Conservation (phyloP, 495 filamentous ascomycete species). For the Hypoxylon intermedium region DNA sequence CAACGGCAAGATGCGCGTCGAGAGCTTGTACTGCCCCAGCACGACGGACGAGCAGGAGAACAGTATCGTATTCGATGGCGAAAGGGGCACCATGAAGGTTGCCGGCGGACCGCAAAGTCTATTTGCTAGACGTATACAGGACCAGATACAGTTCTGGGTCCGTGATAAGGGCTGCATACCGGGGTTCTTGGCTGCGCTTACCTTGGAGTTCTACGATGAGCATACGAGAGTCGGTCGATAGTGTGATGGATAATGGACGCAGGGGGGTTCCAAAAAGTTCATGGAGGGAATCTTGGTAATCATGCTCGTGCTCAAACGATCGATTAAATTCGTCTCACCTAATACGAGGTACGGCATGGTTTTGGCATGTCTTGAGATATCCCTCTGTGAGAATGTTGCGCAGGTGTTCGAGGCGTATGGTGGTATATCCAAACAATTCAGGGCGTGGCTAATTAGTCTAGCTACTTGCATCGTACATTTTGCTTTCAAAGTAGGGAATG, state of each 20-base stretch:
- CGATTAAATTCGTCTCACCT: no score
- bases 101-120: conserved; percentile 83
- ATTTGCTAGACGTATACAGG: conserved; percentile 84
- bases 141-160: conserved; percentile 91
- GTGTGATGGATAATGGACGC: neutral
- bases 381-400: no score
- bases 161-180: conserved; percentile 89
- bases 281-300: no score
- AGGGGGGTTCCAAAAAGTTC: no score
- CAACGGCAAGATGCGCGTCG: conserved; percentile 88
- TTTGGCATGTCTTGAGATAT: no score
- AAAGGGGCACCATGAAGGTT: conserved; percentile 96
- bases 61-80: conserved; percentile 94
- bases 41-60: conserved; percentile 77
- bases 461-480: no score
- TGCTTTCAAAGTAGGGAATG: no score
- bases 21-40: conserved; percentile 76
- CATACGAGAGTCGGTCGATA: conserved; percentile 45
- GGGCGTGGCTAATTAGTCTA: no score
- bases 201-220: conserved; percentile 91
- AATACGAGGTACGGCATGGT: no score
- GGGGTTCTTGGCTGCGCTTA: conserved; percentile 87
- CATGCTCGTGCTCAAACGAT: no score
- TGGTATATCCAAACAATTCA: no score
- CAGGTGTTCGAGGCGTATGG: no score